Evolutionary conservation across 495 filamentous ascomycete genomes (phyloP), one percentile per base, ranked within the genome.

Genomic region (Annulohypoxylon maeteangense): DNA sequence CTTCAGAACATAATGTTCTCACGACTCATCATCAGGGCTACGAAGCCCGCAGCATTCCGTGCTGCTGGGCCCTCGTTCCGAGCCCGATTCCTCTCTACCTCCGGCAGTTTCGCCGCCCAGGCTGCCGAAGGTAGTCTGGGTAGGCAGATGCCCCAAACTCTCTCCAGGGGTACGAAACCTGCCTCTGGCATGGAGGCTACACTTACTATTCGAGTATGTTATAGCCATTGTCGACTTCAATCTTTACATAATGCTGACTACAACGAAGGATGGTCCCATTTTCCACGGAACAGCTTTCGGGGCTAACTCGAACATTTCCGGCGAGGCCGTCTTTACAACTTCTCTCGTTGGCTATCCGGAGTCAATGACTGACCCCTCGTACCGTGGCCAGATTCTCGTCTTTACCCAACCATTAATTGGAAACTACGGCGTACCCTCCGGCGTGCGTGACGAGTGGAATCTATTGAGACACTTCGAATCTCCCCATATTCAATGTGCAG

Each of bases 331-430:
- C 74, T 97, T 97, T 88, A 97, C 93, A 68, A 97, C 93, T 59
- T 95, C 92, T 27, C 86, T 94, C 64, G 94, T 97, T 65, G 94
- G 93, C 66, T 99, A 99, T 78, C 95, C 95, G 67, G 96, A 99
- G 83, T 97, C 95, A 47, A 89, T 99, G 88, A 98, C 95, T 76
- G 96, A 98, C 75, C 96, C 95, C 40, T 98, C 95, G 31, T 99
- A 99, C 86, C 94, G 96, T 72, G 96, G 96, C 47, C 96, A 99
- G 84, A 98, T 98, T 64, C 84, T 97, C 74, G 95, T 98, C 75
- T 97, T 99, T 86, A 99, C 95, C 60, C 93, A 97, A 78, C 95
- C 95, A n/a, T 83, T 99, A 69, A 97, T 99, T 79, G 95, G 95
- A 71, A 99, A 99, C 85, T 99, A 99, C 77, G 95, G 95, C 74